phyloP scores from a whole-genome alignment of 495 filamentous ascomycete genomes.

The Glonium stellatum region DNA sequence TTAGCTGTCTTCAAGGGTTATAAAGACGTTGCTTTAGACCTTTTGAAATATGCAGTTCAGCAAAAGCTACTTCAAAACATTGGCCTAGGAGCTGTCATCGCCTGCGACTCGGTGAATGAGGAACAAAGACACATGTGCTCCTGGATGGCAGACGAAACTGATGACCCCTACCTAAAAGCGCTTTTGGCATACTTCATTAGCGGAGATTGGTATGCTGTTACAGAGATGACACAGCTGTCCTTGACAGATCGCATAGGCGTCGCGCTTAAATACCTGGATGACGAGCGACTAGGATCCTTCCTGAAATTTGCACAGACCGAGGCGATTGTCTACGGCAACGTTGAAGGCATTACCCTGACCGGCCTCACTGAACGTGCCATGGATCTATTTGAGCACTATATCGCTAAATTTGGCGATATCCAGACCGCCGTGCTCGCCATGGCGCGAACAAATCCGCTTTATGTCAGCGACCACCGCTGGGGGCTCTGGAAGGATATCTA shows the following conservation, averaged over 20 bases:
- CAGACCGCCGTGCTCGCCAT: conserved; percentile 85
- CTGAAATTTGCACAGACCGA: conserved; percentile 54
- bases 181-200: conserved; percentile 88
- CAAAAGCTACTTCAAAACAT: conserved; percentile 33
- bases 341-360: conserved; percentile 82
- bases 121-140: conserved; percentile 42
- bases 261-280: conserved; percentile 74
- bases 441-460: conserved; percentile 71
- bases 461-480: conserved; percentile 71
- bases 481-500: conserved; percentile 77
- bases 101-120: conserved; percentile 46
- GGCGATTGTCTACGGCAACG: conserved; percentile 66
- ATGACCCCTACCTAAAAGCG: conserved; percentile 81
- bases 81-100: conserved; percentile 45
- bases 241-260: conserved; percentile 79
- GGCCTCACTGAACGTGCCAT: conserved; percentile 73
- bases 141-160: conserved; percentile 58
- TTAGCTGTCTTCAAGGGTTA: conserved; percentile 37
- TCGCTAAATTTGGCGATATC: conserved; percentile 76
- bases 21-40: conserved; percentile 36
- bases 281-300: conserved; percentile 69
- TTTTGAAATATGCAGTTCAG: conserved; percentile 33
- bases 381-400: conserved; percentile 80
- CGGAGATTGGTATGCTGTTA: conserved; percentile 77
- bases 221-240: conserved; percentile 73